Evolutionary conservation across 2,329 filamentous ascomycete species (phyloP).

Genomic region (Periconia digitata): DNA sequence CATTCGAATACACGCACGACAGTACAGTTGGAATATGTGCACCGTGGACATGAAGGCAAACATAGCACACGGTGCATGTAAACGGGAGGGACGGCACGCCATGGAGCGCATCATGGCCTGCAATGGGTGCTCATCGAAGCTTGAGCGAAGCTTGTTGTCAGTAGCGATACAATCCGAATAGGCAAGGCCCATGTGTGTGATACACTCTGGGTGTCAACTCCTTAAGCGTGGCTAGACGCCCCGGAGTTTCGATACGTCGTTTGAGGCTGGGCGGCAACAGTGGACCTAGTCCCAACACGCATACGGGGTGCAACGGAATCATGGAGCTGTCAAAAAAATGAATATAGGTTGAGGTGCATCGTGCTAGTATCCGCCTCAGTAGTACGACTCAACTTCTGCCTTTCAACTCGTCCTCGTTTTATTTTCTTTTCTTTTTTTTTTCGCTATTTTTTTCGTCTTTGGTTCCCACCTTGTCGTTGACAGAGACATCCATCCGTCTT

Average conservation of each 20-base stretch:
- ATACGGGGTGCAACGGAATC: slow-evolving; percentile 16
- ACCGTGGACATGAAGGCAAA: too few relatives aligned
- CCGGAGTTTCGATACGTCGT: slow-evolving; percentile 32
- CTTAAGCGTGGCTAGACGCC: slow-evolving; percentile 32
- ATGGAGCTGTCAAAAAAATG: slow-evolving; percentile 30
- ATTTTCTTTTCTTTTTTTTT: too few relatives aligned
- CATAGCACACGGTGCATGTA: not conserved
- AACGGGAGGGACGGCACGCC: slow-evolving; percentile 8
- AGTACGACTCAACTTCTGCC: slow-evolving; percentile 20
- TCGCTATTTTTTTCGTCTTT: slow-evolving; percentile 8
- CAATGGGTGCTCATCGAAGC: slow-evolving; percentile 21
- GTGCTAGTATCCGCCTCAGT: slow-evolving; percentile 22
- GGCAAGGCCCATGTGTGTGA: slow-evolving; percentile 33
- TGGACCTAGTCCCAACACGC: slow-evolving; percentile 29
- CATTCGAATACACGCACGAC: not conserved
- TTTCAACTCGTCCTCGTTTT: too few relatives aligned
- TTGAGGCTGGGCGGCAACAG: slow-evolving; percentile 39
- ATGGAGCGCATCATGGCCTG: too few relatives aligned
- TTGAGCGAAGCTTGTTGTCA: slow-evolving; percentile 26
- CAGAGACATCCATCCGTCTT: slow-evolving; percentile 11
- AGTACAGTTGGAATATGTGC: too few relatives aligned
- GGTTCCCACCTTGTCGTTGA: slow-evolving; percentile 10
- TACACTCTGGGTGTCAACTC: slow-evolving; percentile 34
- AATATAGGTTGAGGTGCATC: slow-evolving; percentile 36
- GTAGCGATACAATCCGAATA: slow-evolving; percentile 25